Evolutionary conservation across 495 filamentous ascomycete genomes (phyloP), one percentile per base, ranked within the genome.

Genomic region (Neurospora hispaniola): DNA sequence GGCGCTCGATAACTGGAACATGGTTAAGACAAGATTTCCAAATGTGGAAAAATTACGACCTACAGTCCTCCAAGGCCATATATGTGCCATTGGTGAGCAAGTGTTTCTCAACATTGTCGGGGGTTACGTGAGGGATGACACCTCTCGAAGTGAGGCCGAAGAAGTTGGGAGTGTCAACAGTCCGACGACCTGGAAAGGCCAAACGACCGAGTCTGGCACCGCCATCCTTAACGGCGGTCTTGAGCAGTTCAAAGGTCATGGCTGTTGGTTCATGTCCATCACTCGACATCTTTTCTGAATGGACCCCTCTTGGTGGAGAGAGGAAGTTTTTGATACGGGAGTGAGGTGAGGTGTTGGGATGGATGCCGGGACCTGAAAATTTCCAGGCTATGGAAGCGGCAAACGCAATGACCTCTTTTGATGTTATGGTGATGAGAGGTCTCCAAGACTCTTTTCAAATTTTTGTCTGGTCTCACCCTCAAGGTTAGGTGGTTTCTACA

Each of bases 51-150:
- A 14, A 39, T 5, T 9, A 72, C 44, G 23, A 39, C 91, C 83
- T 83, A 98, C 96, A 99, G 81, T 99, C 96, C 86, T 99, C 96
- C 14, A 98, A 81, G 14, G 92, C 93, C 72, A 94, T 84, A 80
- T 95, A 97, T 35, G 93, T 84, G 69, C 91, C 92, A 23, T 81
- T 82, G 54, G 94, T 84, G 7, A 87, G 77, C 8, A 90, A 89
- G 74, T 91, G 86, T 43, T 89, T 88, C 38, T 81, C 80, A 74
- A 95, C 82, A 75, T 91, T 90, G 84, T 99, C 96, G 71, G 93
- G 95, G 18, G 94, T 89, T 70, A 99, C 81, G 82, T 99, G 96
- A 31, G 96, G 93, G 40, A 98, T 83, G 2, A 85, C 87, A 12
- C 96, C 96, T 73, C 96, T 87, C 48, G 96, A 97, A 3, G 92